Conservation (phyloP, 352 stramenopile genomes). For the Phytophthora multivora region DNA sequence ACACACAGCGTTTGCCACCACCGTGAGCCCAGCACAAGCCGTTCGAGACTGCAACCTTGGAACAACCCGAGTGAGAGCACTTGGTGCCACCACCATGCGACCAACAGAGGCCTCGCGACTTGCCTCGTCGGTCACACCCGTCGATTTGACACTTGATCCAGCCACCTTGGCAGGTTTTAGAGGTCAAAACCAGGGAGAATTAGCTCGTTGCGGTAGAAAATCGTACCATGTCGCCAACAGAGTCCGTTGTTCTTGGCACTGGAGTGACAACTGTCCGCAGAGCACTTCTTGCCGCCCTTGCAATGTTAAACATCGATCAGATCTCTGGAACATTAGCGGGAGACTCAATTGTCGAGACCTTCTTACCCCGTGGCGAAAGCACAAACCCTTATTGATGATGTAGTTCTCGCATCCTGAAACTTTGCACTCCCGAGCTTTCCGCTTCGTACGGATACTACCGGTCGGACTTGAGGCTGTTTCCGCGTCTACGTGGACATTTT, state of each 20-base stretch:
- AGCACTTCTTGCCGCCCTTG: slow-evolving; percentile 48
- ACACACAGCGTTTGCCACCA: slow-evolving; percentile 43
- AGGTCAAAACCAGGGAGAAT: not conserved
- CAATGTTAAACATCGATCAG: slow-evolving; percentile 2
- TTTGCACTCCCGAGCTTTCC: slow-evolving; percentile 41
- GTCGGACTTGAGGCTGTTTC: not conserved
- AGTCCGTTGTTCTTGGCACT: slow-evolving; percentile 46
- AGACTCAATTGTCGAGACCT: slow-evolving; percentile 15
- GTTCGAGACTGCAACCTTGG: slow-evolving; percentile 47
- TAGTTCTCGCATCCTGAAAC: slow-evolving; percentile 48
- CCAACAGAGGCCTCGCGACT: slow-evolving; percentile 53
- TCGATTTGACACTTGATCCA: slow-evolving; percentile 46
- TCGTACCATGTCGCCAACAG: slow-evolving; percentile 46
- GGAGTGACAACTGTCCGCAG: slow-evolving; percentile 29
- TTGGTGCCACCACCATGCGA: slow-evolving; percentile 47
- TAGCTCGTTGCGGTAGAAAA: not conserved
- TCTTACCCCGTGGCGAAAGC: slow-evolving; percentile 50
- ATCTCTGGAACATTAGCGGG: slow-evolving; percentile 1
- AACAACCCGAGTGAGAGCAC: slow-evolving; percentile 30
- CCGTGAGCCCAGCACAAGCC: slow-evolving; percentile 44
- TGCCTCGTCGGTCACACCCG: slow-evolving; percentile 41
- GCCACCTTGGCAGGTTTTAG: slow-evolving; percentile 25
- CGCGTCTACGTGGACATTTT: slow-evolving; percentile 1
- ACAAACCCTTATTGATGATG: slow-evolving; percentile 52
- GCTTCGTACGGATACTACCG: slow-evolving; percentile 9